These are phyloP conservation scores for Coemansia sp. DNA, from an alignment of 192 early-diverging fungal species.

Conservation along the genomic window DNA sequence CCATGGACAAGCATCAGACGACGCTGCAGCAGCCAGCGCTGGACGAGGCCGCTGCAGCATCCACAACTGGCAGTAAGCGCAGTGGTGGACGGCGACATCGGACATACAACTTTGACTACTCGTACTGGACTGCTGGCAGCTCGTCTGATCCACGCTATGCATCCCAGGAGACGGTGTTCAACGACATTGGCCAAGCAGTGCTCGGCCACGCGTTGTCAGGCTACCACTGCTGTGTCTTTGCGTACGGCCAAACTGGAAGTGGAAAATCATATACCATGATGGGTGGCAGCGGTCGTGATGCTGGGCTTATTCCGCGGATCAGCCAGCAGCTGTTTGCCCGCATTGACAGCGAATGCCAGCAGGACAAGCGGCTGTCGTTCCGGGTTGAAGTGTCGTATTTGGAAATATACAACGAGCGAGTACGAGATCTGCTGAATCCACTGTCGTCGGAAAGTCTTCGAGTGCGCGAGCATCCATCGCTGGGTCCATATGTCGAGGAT, in stretches of 20 bases:
- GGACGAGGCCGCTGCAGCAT: neutral
- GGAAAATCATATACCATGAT: conserved; percentile 70
- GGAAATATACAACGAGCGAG: conserved; percentile 89
- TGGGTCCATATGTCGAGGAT: conserved; percentile 91
- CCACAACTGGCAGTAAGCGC: conserved; percentile 5
- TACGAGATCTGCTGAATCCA: conserved; percentile 78
- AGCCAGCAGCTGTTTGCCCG: conserved; percentile 76
- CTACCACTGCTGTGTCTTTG: conserved; percentile 93
- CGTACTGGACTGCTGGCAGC: conserved; percentile 80
- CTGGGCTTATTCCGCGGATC: conserved; percentile 85
- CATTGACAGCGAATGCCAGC: conserved; percentile 52
- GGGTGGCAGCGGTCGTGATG: conserved; percentile 58
- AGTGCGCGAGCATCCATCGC: conserved; percentile 77
- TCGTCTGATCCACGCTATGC: conserved; percentile 63
- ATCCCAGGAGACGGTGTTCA: conserved; percentile 73
- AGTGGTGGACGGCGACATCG: conserved; percentile 25
- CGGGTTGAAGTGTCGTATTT: conserved; percentile 84
- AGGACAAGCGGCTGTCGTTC: conserved; percentile 44
- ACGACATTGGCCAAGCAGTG: conserved; percentile 72
- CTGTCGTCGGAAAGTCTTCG: conserved; percentile 72
- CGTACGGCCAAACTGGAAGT: conserved; percentile 65
- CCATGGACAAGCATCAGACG: conserved; percentile 74
- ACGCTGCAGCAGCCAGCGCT: conserved; percentile 67
- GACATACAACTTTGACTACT: conserved; percentile 85
- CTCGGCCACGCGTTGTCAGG: conserved; percentile 85